Evolutionary conservation across 83 land plant species (phyloP).

Genomic region (Picea engelmannii): DNA sequence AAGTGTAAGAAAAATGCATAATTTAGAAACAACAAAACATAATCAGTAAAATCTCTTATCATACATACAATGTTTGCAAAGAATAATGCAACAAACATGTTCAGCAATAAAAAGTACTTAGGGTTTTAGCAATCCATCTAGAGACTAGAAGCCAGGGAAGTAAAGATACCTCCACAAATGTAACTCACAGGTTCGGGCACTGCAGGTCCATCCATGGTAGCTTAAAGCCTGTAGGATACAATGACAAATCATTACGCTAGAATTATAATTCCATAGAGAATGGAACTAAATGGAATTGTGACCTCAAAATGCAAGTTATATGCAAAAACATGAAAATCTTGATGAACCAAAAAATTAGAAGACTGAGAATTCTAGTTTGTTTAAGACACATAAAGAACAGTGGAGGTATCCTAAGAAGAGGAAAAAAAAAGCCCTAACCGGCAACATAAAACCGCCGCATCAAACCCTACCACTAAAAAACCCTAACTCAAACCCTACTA

Average conservation of each 20-base stretch:
- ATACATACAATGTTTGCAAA: background rate
- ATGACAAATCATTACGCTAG: background rate
- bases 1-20: background rate
- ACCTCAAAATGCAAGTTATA: background rate
- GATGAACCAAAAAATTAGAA: too few relatives aligned
- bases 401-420: too few relatives aligned
- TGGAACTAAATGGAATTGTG: background rate
- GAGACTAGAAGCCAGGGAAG: background rate
- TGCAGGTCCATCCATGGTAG: conserved; percentile 11
- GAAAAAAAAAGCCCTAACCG: too few relatives aligned
- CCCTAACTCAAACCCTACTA: too few relatives aligned
- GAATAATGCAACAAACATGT: too few relatives aligned
- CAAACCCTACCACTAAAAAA: too few relatives aligned
- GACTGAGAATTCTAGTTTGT: too few relatives aligned
- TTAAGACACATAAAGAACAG: too few relatives aligned
- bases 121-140: conserved; percentile 2
- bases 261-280: background rate
- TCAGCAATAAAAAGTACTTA: background rate
- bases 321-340: too few relatives aligned
- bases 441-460: too few relatives aligned
- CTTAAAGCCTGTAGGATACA: background rate
- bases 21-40: background rate
- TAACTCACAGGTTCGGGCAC: conserved; percentile 63
- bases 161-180: conserved; percentile 60
- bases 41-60: background rate